phyloP scores from a whole-genome alignment of 371 early-diverging fungal genomes.

The Amoeboaphelidium protococcarum region DNA sequence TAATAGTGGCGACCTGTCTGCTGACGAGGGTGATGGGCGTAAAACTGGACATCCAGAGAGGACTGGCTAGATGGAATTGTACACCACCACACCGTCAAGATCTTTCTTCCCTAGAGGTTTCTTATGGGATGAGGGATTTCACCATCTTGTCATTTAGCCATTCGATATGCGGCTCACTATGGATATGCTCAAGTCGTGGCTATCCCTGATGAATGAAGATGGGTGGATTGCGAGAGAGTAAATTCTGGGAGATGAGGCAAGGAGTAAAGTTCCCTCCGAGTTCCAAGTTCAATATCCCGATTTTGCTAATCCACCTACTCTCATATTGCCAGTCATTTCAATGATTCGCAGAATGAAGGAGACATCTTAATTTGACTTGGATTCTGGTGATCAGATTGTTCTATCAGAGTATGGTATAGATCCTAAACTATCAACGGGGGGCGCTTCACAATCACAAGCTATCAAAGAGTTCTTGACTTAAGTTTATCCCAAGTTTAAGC shows the following conservation, averaged over 20 bases:
- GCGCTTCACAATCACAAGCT: too few relatives aligned
- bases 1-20: too few relatives aligned
- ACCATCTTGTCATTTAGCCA: constrained; percentile 47
- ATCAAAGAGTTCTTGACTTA: too few relatives aligned
- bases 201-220: constrained; percentile 38
- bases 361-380: too few relatives aligned
- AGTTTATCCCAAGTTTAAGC: constrained; percentile 35
- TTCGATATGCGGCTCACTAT: constrained; percentile 33
- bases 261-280: constrained; percentile 64
- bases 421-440: too few relatives aligned
- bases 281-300: constrained; percentile 79
- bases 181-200: constrained; percentile 57
- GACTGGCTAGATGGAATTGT: constrained; percentile 39
- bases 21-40: too few relatives aligned
- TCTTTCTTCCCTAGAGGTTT: constrained; percentile 90
- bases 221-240: constrained; percentile 90
- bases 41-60: constrained; percentile 22
- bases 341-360: background rate
- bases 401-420: too few relatives aligned
- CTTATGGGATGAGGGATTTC: constrained; percentile 90
- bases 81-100: constrained; percentile 64
- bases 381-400: too few relatives aligned
- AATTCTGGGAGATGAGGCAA: constrained; percentile 74
- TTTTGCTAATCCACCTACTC: constrained; percentile 78
- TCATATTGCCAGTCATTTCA: constrained; percentile 29